phyloP scores from a whole-genome alignment of 768 basidiomycete species.

The Hygrophoropsis aurantiaca region DNA sequence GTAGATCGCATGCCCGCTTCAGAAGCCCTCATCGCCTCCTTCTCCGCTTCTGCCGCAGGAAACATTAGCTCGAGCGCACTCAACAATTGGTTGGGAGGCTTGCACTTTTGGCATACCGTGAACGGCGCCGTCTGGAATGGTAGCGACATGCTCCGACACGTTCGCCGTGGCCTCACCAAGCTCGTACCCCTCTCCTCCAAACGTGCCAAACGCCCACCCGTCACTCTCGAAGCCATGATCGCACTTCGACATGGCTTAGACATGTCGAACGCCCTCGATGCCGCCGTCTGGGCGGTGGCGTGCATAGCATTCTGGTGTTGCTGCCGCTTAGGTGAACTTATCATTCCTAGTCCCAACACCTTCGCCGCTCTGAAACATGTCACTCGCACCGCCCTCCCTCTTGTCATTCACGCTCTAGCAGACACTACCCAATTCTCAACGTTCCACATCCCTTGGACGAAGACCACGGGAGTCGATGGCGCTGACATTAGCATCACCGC shows the following conservation, averaged over 20 bases:
- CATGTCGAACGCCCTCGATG: constrained; percentile 9
- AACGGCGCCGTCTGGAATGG: constrained; percentile 37
- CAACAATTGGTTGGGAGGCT: constrained; percentile 33
- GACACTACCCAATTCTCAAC: not conserved
- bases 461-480: constrained; percentile 11
- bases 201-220: constrained; percentile 26
- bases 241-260: constrained; percentile 21
- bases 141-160: constrained; percentile 14
- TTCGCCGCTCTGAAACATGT: constrained; percentile 18
- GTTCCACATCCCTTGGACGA: constrained; percentile 19
- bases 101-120: constrained; percentile 37
- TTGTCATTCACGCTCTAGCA: not conserved
- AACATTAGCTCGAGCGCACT: constrained; percentile 17
- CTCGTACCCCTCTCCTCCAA: constrained; percentile 13
- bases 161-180: constrained; percentile 10
- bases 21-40: constrained; percentile 26
- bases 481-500: constrained; percentile 17
- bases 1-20: constrained; percentile 27
- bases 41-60: constrained; percentile 19
- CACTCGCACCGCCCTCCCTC: not conserved
- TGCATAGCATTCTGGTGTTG: constrained; percentile 34
- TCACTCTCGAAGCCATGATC: constrained; percentile 33
- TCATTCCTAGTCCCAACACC: constrained; percentile 10
- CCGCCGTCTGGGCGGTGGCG: constrained; percentile 33
- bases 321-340: constrained; percentile 28